These are phyloP conservation scores for Cavenderia fasciculata DNA, from an alignment of 78 protist genomes.

Conservation along the genomic window DNA sequence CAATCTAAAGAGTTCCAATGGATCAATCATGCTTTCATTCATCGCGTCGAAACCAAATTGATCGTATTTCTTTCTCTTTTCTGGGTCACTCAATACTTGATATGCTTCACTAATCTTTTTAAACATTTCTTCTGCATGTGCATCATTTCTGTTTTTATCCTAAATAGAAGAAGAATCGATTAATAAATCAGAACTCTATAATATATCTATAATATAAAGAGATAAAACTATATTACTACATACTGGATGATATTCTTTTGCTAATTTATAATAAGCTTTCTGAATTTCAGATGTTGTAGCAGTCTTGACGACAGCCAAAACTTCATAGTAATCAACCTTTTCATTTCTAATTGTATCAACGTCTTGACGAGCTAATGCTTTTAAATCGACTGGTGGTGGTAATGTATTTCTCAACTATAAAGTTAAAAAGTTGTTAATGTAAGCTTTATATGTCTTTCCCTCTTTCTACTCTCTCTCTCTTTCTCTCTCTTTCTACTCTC, in stretches of 20 bases:
- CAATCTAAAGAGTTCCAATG: constrained; percentile 54
- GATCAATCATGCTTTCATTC: constrained; percentile 32
- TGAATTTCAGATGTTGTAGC: constrained; percentile 53
- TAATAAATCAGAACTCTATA: no score
- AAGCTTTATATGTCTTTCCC: not conserved
- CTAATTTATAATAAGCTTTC: constrained; percentile 66
- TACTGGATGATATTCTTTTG: constrained; percentile 70
- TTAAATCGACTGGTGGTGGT: not conserved
- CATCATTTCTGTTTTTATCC: constrained; percentile 66
- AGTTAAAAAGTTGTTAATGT: not conserved
- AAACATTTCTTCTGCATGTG: constrained; percentile 76
- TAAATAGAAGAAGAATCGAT: not conserved
- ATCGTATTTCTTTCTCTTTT: constrained; percentile 61
- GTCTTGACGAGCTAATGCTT: not conserved
- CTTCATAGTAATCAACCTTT: constrained; percentile 43
- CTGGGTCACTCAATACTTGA: constrained; percentile 49
- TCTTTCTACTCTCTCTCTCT: not conserved
- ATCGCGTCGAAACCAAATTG: constrained; percentile 63
- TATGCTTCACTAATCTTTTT: constrained; percentile 72
- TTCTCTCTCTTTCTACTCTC: not conserved
- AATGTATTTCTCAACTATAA: constrained; percentile 11
- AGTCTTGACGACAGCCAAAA: constrained; percentile 10
- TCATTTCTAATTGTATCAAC: not conserved
- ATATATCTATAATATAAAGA: not conserved
- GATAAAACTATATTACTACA: not conserved